phyloP scores from a whole-genome alignment of 2,329 filamentous ascomycete species.

The Coniochaeta sp. region DNA sequence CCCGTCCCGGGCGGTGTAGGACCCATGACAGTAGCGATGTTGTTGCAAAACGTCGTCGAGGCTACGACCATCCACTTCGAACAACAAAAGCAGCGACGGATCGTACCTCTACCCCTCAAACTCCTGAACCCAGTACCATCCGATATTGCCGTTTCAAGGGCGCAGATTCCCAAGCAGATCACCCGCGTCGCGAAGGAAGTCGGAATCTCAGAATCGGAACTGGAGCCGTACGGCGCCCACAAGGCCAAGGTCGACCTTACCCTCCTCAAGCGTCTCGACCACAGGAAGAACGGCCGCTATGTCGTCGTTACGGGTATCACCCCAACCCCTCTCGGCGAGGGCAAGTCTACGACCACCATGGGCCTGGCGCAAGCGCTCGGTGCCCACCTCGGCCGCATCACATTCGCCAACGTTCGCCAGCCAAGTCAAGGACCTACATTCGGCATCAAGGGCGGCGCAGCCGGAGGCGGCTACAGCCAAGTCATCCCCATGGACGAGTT shows the following conservation, averaged over 20 bases:
- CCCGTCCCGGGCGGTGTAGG: constrained; percentile 95
- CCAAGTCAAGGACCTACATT: constrained; percentile 97
- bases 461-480: constrained; percentile 95
- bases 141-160: constrained; percentile 85
- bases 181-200: constrained; percentile 77
- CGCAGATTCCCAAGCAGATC: constrained; percentile 88
- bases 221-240: constrained; percentile 90
- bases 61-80: constrained; percentile 77
- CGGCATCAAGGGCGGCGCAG: constrained; percentile 96
- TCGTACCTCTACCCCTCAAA: constrained; percentile 77
- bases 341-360: constrained; percentile 97
- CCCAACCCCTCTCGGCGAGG: constrained; percentile 91
- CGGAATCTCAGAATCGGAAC: constrained; percentile 78
- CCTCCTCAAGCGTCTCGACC: constrained; percentile 73
- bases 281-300: constrained; percentile 84
- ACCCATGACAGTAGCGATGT: constrained; percentile 98
- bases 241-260: constrained; percentile 91
- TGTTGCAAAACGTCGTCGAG: constrained; percentile 90
- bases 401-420: constrained; percentile 94
- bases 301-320: constrained; percentile 93
- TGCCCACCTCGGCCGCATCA: constrained; percentile 77
- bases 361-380: constrained; percentile 89
- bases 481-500: constrained; percentile 99
- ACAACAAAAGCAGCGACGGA: constrained; percentile 69
- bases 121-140: constrained; percentile 79